Percentiles rank a stretch among this genome's conserved stretches.
phyloP scores from a whole-genome alignment of 2,329 filamentous ascomycete genomes.

The Colletotrichum orchidophilum region DNA sequence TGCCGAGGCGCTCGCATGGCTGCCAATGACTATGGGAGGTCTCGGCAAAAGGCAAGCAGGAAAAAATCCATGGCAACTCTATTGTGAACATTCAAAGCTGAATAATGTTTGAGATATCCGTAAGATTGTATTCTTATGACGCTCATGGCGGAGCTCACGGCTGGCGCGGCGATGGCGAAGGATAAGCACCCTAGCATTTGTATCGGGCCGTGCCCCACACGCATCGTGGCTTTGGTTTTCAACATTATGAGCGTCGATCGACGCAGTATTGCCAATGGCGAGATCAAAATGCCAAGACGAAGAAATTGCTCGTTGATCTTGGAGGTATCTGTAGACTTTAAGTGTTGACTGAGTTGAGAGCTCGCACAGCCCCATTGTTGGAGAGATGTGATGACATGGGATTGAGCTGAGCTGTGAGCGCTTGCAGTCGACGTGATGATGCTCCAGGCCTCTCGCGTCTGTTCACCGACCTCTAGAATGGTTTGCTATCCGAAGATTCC shows the following conservation, averaged over 20 bases:
- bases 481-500: not conserved
- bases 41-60: not conserved
- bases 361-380: slow-evolving; percentile 9
- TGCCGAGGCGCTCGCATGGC: not conserved
- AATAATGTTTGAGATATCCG: not conserved
- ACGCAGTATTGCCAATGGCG: not conserved
- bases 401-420: not conserved
- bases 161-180: not conserved
- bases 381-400: not conserved
- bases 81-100: not conserved
- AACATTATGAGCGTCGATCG: not conserved
- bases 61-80: not conserved
- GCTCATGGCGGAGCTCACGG: not conserved
- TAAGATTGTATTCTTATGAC: not conserved
- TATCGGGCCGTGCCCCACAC: not conserved
- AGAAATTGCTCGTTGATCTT: not conserved
- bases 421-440: not conserved
- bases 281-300: not conserved
- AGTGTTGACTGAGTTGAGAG: not conserved
- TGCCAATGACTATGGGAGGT: not conserved
- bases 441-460: not conserved
- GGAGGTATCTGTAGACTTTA: not conserved
- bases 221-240: not conserved
- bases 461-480: not conserved
- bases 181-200: not conserved